Evolutionary conservation across 1,139 yeast genomes (phyloP).

Genomic region (Yamadazyma sp.): DNA sequence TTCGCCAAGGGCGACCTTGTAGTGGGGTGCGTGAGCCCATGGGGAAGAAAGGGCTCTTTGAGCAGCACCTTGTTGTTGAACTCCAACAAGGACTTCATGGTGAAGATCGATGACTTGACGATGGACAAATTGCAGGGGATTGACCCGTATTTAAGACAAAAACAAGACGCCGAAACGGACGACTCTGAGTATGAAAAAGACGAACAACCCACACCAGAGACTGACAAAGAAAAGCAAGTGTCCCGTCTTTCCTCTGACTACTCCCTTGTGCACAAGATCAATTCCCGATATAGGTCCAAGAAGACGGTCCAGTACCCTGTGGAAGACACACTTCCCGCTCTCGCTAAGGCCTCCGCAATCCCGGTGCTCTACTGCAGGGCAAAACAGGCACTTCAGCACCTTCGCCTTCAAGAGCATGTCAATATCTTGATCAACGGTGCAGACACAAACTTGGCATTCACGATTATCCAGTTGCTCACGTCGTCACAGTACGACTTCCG

Average conservation of each 20-base stretch:
- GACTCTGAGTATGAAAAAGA: background rate
- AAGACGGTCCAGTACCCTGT: constrained; percentile 7
- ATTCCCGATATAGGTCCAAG: constrained; percentile 3
- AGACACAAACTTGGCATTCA: constrained; percentile 41
- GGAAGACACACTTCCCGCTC: constrained; percentile 21
- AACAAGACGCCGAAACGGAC: background rate
- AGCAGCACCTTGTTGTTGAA: constrained; percentile 35
- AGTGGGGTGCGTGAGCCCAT: constrained; percentile 37
- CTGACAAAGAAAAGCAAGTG: background rate
- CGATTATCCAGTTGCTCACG: constrained; percentile 33
- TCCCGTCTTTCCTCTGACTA: background rate
- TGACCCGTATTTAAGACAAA: constrained; percentile 12
- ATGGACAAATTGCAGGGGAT: constrained; percentile 21
- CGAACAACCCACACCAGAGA: background rate
- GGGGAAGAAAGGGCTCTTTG: constrained; percentile 37
- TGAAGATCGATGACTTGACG: constrained; percentile 28
- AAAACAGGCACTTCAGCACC: constrained; percentile 35
- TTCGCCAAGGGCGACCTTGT: constrained; percentile 37
- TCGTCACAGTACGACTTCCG: constrained; percentile 26
- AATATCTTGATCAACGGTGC: constrained; percentile 46
- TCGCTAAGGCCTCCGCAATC: constrained; percentile 37
- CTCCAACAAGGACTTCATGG: constrained; percentile 33
- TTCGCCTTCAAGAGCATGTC: constrained; percentile 19
- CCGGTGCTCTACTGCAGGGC: constrained; percentile 43
- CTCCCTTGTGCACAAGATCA: background rate